Percentiles rank a stretch among this genome's conserved stretches.
phyloP scores from a whole-genome alignment of 1,284 basidiomycete genomes.

The Fistulina hepatica region DNA sequence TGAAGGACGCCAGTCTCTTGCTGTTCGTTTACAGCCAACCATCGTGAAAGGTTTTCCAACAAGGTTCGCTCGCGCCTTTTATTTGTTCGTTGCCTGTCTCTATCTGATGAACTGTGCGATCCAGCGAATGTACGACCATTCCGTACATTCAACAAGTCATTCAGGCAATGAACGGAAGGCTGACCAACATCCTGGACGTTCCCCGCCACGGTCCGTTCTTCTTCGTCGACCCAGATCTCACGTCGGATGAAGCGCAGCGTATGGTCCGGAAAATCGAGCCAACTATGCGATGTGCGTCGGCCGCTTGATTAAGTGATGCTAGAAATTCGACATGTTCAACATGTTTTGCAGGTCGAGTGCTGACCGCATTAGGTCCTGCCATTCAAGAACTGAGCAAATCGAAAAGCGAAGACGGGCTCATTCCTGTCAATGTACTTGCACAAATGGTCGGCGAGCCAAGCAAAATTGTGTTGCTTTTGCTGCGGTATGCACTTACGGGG shows the following conservation, averaged over 20 bases:
- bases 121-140: neutral
- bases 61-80: constrained; percentile 15
- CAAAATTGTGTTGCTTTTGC: constrained; percentile 51
- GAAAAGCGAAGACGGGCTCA: constrained; percentile 23
- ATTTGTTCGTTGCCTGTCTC: constrained; percentile 24
- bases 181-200: constrained; percentile 60
- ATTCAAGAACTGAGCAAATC: constrained; percentile 18
- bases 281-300: constrained; percentile 33
- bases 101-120: neutral
- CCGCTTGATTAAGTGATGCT: neutral
- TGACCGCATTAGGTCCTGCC: constrained; percentile 12
- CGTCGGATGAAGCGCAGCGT: constrained; percentile 38
- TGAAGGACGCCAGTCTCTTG: constrained; percentile 35
- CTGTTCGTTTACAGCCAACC: constrained; percentile 15
- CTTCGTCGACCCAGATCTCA: constrained; percentile 58
- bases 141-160: neutral
- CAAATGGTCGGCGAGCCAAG: constrained; percentile 30
- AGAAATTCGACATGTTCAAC: constrained; percentile 8
- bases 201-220: constrained; percentile 60
- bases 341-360: constrained; percentile 13
- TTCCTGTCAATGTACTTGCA: constrained; percentile 33
- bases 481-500: constrained; percentile 71
- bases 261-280: constrained; percentile 40
- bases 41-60: neutral
- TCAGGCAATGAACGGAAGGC: constrained; percentile 42